Base-by-base conservation (phyloP, 2,329 filamentous ascomycete species). In the Penicillium janthinellum region DNA sequence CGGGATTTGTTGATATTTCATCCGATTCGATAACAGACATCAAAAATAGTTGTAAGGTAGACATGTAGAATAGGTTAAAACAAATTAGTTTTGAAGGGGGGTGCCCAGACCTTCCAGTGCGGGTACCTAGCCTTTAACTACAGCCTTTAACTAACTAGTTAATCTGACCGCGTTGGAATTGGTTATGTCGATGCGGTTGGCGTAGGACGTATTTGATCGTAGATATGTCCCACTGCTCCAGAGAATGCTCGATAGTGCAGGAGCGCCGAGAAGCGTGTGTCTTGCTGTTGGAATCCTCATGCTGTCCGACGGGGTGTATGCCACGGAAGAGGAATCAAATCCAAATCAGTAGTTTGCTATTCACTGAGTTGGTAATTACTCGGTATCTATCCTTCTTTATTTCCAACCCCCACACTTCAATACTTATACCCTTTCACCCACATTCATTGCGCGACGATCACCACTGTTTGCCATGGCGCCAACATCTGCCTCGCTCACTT, bases 181-280 rank as follows among this genome's bases (percentile, higher is more conserved):
- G 35, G 54, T 57, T 8, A 56, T 59, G 15, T 64, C 59, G n/a
- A 55, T 41, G 34, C 52, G 47, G 20, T 51, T 59, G 35, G 22
- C 52, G 20, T 54, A 56, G 15, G 56, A 42, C 2, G 50, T 53
- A 20, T 20, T 20, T 20, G 20, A n/a, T 54, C 52, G 39, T 54
- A 44, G 41, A 20, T 20, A 7, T 54, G 35, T 5, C 52, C 31
- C 20, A 44, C 37, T 4, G n/a, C 17, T 6, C 10, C 14, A 7
- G 31, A 35, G 1, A 20, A 22, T 22, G 14, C 39, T 44, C 14
- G 28, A 44, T 15, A 45, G 37, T 4, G 12, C 22, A 20, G 39
- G 35, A 8, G 37, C 38, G 50, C 44, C 39, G 37, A 41, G 49
- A 31, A 54, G 35, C 28, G 31, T 17, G 15, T 25, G 11, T 34